phyloP scores from a whole-genome alignment of 345 rosid genomes.

The Salix caprea region DNA sequence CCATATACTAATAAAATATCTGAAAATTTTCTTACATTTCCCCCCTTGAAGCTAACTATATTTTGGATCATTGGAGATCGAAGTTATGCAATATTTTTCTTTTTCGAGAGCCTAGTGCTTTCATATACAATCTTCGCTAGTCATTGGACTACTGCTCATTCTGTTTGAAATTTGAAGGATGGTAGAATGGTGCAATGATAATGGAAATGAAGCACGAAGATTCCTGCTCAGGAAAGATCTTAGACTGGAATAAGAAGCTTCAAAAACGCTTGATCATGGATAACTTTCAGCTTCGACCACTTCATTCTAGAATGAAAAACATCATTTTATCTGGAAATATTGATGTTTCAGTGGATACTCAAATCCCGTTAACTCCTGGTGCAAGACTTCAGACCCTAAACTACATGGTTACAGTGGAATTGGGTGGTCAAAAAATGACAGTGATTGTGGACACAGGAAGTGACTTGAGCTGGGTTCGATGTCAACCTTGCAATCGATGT shows the following conservation, averaged over 20 bases:
- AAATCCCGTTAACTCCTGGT: constrained; percentile 66
- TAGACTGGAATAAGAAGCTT: constrained; percentile 55
- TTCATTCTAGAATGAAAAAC: constrained; percentile 49
- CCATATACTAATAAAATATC: neutral
- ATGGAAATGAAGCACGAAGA: constrained; percentile 71
- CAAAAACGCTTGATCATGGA: constrained; percentile 52
- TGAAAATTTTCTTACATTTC: neutral
- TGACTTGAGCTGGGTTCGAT: constrained; percentile 93
- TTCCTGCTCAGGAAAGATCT: constrained; percentile 42
- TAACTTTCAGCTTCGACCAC: constrained; percentile 40
- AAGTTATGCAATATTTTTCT: neutral
- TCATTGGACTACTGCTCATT: neutral
- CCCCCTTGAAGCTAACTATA: neutral
- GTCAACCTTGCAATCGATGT: constrained; percentile 75
- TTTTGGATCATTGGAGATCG: neutral
- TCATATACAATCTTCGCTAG: neutral
- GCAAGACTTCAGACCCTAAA: constrained; percentile 55
- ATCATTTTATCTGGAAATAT: constrained; percentile 5
- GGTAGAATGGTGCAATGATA: constrained; percentile 48
- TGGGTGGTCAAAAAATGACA: constrained; percentile 56
- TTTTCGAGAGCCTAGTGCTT: neutral
- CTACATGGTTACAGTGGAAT: constrained; percentile 59
- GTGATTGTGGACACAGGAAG: constrained; percentile 90
- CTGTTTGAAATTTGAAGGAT: constrained; percentile 30
- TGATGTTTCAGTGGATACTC: constrained; percentile 27